Evolutionary conservation across 169 alveolate species (phyloP), one percentile per base, ranked within the genome.

Genomic region (Blepharisma undulans): DNA sequence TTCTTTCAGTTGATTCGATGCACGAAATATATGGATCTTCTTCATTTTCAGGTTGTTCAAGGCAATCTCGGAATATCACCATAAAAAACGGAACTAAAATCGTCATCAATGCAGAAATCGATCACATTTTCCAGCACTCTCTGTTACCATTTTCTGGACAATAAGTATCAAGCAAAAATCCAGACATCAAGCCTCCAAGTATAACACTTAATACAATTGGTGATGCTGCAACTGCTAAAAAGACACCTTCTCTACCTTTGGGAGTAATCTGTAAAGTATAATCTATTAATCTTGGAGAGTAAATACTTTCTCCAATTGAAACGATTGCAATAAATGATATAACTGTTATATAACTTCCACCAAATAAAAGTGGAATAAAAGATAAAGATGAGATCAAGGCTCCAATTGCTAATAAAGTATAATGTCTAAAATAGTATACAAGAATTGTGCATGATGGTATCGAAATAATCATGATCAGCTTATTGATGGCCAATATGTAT

Each of bases 221-320:
- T 30, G 60, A 72, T 18, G 88, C 29, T 1, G 92, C 89, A 18
- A 93, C 27, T 29, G 95, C 95, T 74, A 91, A 85, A 80, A 74
- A 93, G 16, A 88, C 89, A 2, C 96, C 96, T 84, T 93, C 96
- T 32, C 87, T 25, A 2, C 95, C 95, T 76, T 72, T 72, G 72
- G 66, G 80, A 10, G 92, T 93, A 25, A 86, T 30, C 8, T 60
- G 18, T 12, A 90, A 59, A 29, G 92, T 85, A 85, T 82, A 88
- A 79, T 93, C 96, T 30, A 90, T 79, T 30, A 93, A 82, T 33
- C 95, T 87, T 16, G 95, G 95, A 4, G 87, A 59, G 87, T 89
- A 88, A 61, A 90, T 71, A n/a, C 95, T 61, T 80, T 90, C 96
- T 14, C 96, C 96, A 21, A 93, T 10, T 5, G 96, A 72, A 34